Conservation (phyloP, 2,329 filamentous ascomycete genomes). For the Aspergillus sojae region DNA sequence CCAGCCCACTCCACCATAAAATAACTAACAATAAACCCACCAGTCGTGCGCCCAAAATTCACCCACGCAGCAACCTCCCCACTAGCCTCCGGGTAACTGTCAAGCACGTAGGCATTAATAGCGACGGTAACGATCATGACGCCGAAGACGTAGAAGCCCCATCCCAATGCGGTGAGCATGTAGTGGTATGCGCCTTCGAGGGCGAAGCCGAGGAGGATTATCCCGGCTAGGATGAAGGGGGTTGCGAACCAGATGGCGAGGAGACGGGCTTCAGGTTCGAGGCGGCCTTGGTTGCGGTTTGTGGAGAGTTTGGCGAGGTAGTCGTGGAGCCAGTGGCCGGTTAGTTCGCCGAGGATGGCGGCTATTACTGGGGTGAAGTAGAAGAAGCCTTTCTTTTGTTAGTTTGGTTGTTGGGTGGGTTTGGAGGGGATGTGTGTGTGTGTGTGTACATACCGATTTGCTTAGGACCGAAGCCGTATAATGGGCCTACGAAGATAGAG, state of each 20-base stretch:
- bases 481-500: constrained; percentile 53
- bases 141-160: constrained; percentile 60
- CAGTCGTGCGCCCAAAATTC: constrained; percentile 53
- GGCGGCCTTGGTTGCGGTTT: constrained; percentile 51
- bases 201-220: constrained; percentile 57
- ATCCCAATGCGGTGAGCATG: constrained; percentile 52
- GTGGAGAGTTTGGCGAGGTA: constrained; percentile 50
- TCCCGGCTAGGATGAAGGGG: constrained; percentile 53
- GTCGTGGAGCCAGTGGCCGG: constrained; percentile 62
- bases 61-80: constrained; percentile 58
- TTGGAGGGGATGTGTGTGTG: too few relatives aligned
- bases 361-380: constrained; percentile 63
- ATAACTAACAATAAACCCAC: constrained; percentile 57
- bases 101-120: constrained; percentile 56
- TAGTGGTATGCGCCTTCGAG: constrained; percentile 56
- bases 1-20: constrained; percentile 57
- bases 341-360: constrained; percentile 55
- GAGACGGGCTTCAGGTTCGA: constrained; percentile 61
- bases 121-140: constrained; percentile 59
- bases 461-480: constrained; percentile 55
- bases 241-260: constrained; percentile 51
- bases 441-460: constrained; percentile 50
- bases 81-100: constrained; percentile 59
- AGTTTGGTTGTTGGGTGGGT: constrained; percentile 8
- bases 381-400: constrained; percentile 45